A percentile compares a stretch with the other conserved stretches of the same genome.
Evolutionary conservation across 169 alveolate genomes (phyloP).

Genomic region (Ichthyophthirius multifiliis): DNA sequence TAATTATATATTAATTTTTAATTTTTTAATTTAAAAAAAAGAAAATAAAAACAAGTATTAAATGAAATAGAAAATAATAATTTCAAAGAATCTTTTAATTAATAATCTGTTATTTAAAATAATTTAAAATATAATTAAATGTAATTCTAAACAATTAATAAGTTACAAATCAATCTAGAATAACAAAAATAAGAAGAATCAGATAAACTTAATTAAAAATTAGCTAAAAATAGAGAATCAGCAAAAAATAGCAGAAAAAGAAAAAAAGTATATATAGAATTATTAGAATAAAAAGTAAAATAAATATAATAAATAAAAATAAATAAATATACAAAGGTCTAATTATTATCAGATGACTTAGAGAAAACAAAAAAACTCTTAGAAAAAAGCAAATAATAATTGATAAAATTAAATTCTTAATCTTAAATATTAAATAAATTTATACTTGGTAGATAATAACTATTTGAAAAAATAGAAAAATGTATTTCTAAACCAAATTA

Average conservation of each 20-base stretch:
- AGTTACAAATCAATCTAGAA: too few species aligned
- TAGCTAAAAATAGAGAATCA: constrained; percentile 41
- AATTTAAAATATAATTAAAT: neutral
- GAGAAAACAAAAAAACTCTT: constrained; percentile 23
- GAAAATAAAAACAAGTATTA: too few species aligned
- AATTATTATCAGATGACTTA: constrained; percentile 23
- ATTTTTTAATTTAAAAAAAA: too few species aligned
- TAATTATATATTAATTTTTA: too few species aligned
- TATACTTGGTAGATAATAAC: constrained; percentile 32
- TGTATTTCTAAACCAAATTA: neutral
- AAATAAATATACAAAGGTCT: constrained; percentile 1
- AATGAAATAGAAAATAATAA: too few species aligned
- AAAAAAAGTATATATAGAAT: constrained; percentile 40
- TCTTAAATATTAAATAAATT: constrained; percentile 29
- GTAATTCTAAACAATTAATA: too few species aligned
- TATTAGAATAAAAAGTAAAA: too few species aligned
- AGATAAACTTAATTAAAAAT: constrained; percentile 26
- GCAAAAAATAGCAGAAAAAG: constrained; percentile 47
- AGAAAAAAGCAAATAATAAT: constrained; percentile 18
- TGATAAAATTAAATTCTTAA: constrained; percentile 24
- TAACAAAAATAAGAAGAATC: too few species aligned
- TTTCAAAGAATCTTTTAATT: too few species aligned
- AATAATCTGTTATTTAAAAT: neutral
- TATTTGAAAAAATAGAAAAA: constrained; percentile 41
- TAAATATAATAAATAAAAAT: too few species aligned